phyloP scores from a whole-genome alignment of 2,329 filamentous ascomycete genomes.

The Calonectria naviculata region DNA sequence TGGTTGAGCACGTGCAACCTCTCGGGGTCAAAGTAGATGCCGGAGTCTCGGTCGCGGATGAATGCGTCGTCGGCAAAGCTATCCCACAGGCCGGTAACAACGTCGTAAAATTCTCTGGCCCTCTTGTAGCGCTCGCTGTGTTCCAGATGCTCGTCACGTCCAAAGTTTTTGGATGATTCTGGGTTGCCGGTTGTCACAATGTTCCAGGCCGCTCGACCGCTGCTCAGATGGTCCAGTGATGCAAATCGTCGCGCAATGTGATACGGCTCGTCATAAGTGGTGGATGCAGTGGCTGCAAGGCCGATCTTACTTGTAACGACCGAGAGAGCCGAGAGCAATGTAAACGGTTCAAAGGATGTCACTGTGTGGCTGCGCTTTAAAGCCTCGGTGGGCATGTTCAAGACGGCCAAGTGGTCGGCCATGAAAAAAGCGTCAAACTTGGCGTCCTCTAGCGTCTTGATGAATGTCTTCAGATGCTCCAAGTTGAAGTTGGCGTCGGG shows the following conservation, averaged over 20 bases:
- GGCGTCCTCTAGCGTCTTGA: constrained; percentile 63
- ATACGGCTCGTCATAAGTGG: constrained; percentile 65
- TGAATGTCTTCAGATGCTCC: constrained; percentile 62
- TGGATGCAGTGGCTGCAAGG: constrained; percentile 64
- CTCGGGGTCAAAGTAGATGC: constrained; percentile 61
- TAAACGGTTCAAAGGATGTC: constrained; percentile 68
- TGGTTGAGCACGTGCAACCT: constrained; percentile 65
- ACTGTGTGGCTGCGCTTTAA: constrained; percentile 68
- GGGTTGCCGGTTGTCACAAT: constrained; percentile 65
- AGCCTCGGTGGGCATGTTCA: constrained; percentile 68
- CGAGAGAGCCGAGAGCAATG: constrained; percentile 61
- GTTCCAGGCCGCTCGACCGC: constrained; percentile 64
- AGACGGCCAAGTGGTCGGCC: constrained; percentile 64
- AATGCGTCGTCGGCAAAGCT: constrained; percentile 68
- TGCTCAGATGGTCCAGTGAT: constrained; percentile 62
- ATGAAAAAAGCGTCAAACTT: constrained; percentile 69
- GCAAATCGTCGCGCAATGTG: constrained; percentile 65
- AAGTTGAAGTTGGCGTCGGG: constrained; percentile 70
- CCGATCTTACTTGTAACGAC: constrained; percentile 61
- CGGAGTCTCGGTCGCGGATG: constrained; percentile 57
- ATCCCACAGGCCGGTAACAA: constrained; percentile 64
- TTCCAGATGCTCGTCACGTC: constrained; percentile 60
- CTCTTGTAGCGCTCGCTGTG: constrained; percentile 62
- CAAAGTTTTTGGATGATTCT: constrained; percentile 64
- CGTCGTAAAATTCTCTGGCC: constrained; percentile 63